Evolutionary conservation across 2,329 filamentous ascomycete genomes (phyloP).

Genomic region (Pseudogymnoascus sp.): DNA sequence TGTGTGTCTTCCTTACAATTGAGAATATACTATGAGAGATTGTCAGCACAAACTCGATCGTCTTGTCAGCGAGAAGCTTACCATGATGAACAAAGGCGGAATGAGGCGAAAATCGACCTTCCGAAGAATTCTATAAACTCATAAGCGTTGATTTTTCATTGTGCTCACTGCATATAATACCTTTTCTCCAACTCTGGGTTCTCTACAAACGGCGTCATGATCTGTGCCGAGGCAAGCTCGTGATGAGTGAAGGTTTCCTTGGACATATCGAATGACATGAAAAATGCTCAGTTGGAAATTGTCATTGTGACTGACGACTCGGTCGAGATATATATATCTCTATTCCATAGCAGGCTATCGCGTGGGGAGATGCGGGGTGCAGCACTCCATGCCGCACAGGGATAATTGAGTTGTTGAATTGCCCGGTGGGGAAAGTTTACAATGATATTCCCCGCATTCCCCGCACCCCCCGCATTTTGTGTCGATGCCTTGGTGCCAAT

Average conservation of each 20-base stretch:
- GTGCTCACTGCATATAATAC: slow-evolving; percentile 5
- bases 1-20: slow-evolving; percentile 5
- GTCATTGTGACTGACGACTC: neutral
- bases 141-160: slow-evolving; percentile 8
- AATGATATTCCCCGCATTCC: neutral
- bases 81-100: slow-evolving; percentile 15
- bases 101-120: slow-evolving; percentile 17
- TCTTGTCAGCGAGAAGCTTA: neutral
- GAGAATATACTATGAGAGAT: slow-evolving; percentile 5
- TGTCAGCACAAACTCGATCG: neutral
- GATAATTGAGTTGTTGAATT: neutral
- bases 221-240: neutral
- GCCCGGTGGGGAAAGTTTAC: neutral
- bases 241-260: slow-evolving; percentile 5
- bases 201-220: slow-evolving; percentile 11
- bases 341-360: neutral
- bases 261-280: neutral
- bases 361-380: neutral
- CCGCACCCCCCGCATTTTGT: neutral
- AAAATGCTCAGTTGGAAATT: neutral
- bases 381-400: neutral
- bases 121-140: slow-evolving; percentile 12
- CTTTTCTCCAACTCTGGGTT: slow-evolving; percentile 14
- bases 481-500: neutral
- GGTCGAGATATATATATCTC: neutral